phyloP scores from a whole-genome alignment of 2,329 filamentous ascomycete species.

The Hansfordia pulvinata region DNA sequence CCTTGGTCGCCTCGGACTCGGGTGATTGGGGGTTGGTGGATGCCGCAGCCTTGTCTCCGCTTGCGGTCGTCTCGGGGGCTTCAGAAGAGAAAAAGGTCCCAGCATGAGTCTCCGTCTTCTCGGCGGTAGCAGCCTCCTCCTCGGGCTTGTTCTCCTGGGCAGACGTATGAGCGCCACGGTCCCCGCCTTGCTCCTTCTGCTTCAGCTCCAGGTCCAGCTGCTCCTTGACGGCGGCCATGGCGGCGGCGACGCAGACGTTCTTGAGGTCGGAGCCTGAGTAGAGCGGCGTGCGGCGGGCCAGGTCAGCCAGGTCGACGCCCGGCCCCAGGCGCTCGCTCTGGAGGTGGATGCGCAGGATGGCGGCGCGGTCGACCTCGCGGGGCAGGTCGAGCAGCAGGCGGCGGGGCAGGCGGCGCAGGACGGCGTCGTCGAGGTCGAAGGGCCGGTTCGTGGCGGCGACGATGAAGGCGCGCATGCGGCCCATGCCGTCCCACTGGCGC shows the following conservation, averaged over 20 bases:
- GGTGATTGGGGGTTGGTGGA: no score
- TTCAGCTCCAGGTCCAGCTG: conserved; percentile 34
- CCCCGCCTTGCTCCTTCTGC: conserved; percentile 1
- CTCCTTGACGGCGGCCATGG: conserved; percentile 66
- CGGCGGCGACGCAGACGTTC: conserved; percentile 68
- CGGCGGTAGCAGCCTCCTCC: no score
- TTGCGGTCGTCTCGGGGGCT: no score
- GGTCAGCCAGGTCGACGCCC: conserved; percentile 43
- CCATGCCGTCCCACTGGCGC: conserved; percentile 90
- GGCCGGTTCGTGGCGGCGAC: conserved; percentile 97
- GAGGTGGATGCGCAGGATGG: conserved; percentile 60
- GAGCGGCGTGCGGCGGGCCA: conserved; percentile 56
- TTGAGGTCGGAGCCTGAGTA: conserved; percentile 80
- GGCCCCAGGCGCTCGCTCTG: conserved; percentile 49
- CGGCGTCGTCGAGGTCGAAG: conserved; percentile 84
- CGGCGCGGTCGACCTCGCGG: conserved; percentile 47
- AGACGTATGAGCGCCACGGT: no score
- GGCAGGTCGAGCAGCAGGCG: conserved; percentile 64
- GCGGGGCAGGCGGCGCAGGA: conserved; percentile 62
- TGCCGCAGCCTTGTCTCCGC: no score
- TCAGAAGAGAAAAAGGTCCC: no score
- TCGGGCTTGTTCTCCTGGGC: no score
- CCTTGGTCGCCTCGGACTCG: no score
- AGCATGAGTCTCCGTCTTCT: no score
- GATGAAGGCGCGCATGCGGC: conserved; percentile 74